phyloP scores from a whole-genome alignment of 495 filamentous ascomycete species.

The Terfezia claveryi region DNA sequence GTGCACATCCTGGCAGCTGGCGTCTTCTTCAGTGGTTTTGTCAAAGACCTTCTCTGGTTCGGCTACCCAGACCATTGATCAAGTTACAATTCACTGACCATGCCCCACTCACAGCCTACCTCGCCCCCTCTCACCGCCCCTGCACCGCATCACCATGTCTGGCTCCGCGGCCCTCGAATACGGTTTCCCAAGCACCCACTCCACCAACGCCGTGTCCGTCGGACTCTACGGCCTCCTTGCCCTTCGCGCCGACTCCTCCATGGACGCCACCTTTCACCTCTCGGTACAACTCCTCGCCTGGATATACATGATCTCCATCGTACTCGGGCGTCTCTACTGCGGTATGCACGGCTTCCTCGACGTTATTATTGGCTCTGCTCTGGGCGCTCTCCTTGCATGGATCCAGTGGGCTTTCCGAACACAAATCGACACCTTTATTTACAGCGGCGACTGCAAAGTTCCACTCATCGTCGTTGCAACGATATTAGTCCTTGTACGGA shows the following conservation, averaged over 20 bases:
- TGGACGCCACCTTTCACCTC: slow-evolving; percentile 19
- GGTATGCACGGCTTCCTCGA: slow-evolving; percentile 98
- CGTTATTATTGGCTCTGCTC: slow-evolving; percentile 49
- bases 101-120: slow-evolving; percentile 32
- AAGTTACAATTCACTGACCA: not conserved
- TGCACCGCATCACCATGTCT: slow-evolving; percentile 92
- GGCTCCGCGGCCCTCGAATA: slow-evolving; percentile 87
- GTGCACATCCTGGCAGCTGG: slow-evolving; percentile 72
- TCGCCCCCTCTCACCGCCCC: slow-evolving; percentile 73
- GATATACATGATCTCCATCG: slow-evolving; percentile 71
- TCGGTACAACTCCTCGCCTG: slow-evolving; percentile 38
- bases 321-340: slow-evolving; percentile 79
- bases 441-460: slow-evolving; percentile 31
- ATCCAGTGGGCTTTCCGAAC: slow-evolving; percentile 52
- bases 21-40: slow-evolving; percentile 79
- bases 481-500: slow-evolving; percentile 53
- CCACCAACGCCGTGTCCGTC: slow-evolving; percentile 88
- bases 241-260: slow-evolving; percentile 33
- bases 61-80: not conserved
- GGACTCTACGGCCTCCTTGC: slow-evolving; percentile 58
- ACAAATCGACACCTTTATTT: slow-evolving; percentile 42
- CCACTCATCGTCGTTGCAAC: slow-evolving; percentile 37
- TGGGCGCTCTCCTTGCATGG: slow-evolving; percentile 47
- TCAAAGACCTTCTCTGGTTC: slow-evolving; percentile 75
- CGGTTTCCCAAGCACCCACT: slow-evolving; percentile 91